Evolutionary conservation across 306 rosid genomes (phyloP), one percentile per base, ranked within the genome.

Genomic region (Cucurbita ficifolia): DNA sequence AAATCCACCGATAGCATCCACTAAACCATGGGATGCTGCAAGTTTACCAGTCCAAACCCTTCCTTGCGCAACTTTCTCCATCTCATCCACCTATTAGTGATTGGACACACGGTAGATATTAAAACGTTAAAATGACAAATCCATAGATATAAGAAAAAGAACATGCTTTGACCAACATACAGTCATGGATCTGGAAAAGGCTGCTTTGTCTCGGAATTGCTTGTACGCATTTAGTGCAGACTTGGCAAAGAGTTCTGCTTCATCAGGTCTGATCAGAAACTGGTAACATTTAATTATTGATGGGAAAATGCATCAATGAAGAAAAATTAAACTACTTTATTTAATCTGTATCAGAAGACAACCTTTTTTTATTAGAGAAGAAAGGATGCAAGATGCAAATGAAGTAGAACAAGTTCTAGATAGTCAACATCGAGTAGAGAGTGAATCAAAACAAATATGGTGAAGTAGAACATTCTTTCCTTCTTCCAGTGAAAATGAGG

Each of bases 21-120:
- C 86, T 76, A 94, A 84, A 75, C 98, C 97, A 36, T 42, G 83
- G 6, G 89, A 88, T 56, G 83, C 94, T 53, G 98, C 97, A 35
- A 90, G 97, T 56, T 85, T 85, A 70, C 97, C 96, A 0, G 95
- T 81, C 98, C 98, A 90, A 74, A 94, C 90, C 80, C 98, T 87
- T 65, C 98, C 98, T 74, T 90, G 97, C 50, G 98, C 98, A 76
- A 94, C 86, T 83, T 86, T 90, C 78, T 94, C 97, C 97, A 90
- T 94, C 81, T 90, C 81, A 68, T 90, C 98, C 64, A 89, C 92
- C 98, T 94, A 71, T 61, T 22, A 57, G 62, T 3, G 16, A 17
- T 21, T 29, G 8, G 53, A 57, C 70, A 75, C 61, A 51, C 58
- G 14, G 69, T 70, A 57, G 38, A 36, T 0, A 45, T 29, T 21